Conservation (phyloP, 257 asterid genomes). For the Solanum paucissectum region DNA sequence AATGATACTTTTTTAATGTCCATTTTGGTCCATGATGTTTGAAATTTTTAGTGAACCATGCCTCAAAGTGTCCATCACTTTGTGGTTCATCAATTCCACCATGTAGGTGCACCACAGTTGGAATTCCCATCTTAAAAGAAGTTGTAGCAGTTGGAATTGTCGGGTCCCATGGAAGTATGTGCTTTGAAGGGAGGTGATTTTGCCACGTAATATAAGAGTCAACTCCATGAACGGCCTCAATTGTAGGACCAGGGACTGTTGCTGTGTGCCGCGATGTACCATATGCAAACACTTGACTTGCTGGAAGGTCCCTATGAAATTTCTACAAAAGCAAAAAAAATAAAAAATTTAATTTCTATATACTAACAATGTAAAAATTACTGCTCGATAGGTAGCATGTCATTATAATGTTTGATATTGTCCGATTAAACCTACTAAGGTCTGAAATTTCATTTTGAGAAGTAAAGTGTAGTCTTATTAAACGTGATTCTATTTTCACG, state of each 20-base stretch:
- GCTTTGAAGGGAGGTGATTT: constrained; percentile 66
- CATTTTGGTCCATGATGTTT: constrained; percentile 49
- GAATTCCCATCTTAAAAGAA: constrained; percentile 33
- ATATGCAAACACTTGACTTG: constrained; percentile 62
- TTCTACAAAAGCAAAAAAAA: constrained; percentile 30
- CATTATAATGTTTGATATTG: no score
- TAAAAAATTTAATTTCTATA: not conserved
- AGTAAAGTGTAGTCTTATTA: no score
- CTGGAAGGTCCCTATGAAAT: constrained; percentile 70
- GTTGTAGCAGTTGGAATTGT: constrained; percentile 69
- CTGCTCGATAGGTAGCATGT: not conserved
- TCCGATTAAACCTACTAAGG: no score
- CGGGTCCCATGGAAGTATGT: constrained; percentile 84
- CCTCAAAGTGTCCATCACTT: constrained; percentile 51
- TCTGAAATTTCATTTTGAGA: no score
- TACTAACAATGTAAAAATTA: no score
- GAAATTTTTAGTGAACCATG: constrained; percentile 72
- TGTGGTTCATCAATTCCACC: constrained; percentile 62
- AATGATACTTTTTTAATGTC: constrained; percentile 36
- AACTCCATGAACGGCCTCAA: constrained; percentile 61
- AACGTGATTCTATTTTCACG: not conserved
- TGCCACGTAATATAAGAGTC: constrained; percentile 42
- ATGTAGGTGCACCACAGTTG: constrained; percentile 87
- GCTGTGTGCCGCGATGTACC: constrained; percentile 45
- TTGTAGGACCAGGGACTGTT: constrained; percentile 84